Conservation (phyloP, 306 rosid species). For the Quercus berberidifolia region DNA sequence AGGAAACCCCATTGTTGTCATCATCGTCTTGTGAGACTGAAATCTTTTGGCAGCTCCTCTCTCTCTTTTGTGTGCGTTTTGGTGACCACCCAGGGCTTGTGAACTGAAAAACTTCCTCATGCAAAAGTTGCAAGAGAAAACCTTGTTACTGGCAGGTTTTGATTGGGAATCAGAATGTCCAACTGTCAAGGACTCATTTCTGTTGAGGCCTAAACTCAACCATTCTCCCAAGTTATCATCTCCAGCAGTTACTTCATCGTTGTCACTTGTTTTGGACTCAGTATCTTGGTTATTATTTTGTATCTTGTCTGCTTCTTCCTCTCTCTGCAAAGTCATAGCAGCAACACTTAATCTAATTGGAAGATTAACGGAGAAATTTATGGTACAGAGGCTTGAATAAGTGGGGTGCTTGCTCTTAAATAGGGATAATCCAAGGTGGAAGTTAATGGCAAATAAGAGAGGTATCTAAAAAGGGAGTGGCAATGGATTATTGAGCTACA, state of each 20-base stretch:
- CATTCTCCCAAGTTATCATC: constrained; percentile 47
- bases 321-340: constrained; percentile 33
- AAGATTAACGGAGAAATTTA: neutral
- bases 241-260: neutral
- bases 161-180: constrained; percentile 21
- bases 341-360: neutral
- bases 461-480: constrained; percentile 25
- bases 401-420: constrained; percentile 32
- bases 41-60: constrained; percentile 62
- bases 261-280: constrained; percentile 18
- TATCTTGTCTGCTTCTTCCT: constrained; percentile 14
- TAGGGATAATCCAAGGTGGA: constrained; percentile 9
- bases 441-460: neutral
- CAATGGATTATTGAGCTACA: constrained; percentile 27
- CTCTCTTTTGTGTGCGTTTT: constrained; percentile 78
- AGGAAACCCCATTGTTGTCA: constrained; percentile 32
- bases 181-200: constrained; percentile 1
- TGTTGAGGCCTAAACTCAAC: constrained; percentile 58
- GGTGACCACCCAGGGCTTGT: constrained; percentile 82
- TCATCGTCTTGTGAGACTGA: constrained; percentile 46
- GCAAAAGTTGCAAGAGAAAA: constrained; percentile 68
- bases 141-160: constrained; percentile 41
- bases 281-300: constrained; percentile 17
- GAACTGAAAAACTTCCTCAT: constrained; percentile 72
- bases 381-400: constrained; percentile 12